phyloP scores from a whole-genome alignment of 2,329 filamentous ascomycete species.

The Mycosphaerella sp. region DNA sequence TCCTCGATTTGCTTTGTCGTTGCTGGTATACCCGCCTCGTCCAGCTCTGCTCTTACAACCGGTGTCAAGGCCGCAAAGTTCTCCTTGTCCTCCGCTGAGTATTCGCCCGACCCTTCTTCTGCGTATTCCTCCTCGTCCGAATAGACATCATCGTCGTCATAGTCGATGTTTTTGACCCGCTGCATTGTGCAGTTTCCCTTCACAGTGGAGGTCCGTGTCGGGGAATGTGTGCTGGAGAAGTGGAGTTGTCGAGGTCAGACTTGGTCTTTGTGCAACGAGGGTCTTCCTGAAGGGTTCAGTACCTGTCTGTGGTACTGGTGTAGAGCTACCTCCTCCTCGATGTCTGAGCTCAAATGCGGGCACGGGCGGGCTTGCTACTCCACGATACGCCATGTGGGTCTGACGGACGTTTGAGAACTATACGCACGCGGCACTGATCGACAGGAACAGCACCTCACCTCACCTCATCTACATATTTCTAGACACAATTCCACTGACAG shows the following conservation, averaged over 20 bases:
- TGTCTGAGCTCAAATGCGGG: background rate
- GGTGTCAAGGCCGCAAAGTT: constrained; percentile 31
- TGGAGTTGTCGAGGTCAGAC: background rate
- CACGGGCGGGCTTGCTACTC: background rate
- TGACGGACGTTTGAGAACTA: background rate
- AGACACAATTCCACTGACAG: background rate
- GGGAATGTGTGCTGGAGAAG: background rate
- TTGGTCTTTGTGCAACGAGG: too few relatives aligned
- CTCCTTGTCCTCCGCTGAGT: constrained; percentile 36
- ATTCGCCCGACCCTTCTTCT: constrained; percentile 35
- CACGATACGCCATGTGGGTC: background rate
- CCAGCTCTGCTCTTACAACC: constrained; percentile 31
- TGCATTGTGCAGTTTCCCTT: constrained; percentile 29
- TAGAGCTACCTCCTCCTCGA: background rate
- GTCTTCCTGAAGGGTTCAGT: too few relatives aligned
- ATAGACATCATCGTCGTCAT: constrained; percentile 49
- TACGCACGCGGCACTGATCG: background rate
- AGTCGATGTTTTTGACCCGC: constrained; percentile 43
- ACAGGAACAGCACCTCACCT: constrained; percentile 1
- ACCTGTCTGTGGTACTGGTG: too few relatives aligned
- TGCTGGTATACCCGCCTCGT: constrained; percentile 39
- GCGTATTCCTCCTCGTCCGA: constrained; percentile 45
- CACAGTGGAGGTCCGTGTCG: background rate
- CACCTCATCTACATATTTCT: background rate
- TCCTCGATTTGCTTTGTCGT: constrained; percentile 74